A percentile compares a stretch with the other conserved stretches of the same genome.
Evolutionary conservation across 2,329 filamentous ascomycete species (phyloP).

Genomic region (Xylariaceae sp.): DNA sequence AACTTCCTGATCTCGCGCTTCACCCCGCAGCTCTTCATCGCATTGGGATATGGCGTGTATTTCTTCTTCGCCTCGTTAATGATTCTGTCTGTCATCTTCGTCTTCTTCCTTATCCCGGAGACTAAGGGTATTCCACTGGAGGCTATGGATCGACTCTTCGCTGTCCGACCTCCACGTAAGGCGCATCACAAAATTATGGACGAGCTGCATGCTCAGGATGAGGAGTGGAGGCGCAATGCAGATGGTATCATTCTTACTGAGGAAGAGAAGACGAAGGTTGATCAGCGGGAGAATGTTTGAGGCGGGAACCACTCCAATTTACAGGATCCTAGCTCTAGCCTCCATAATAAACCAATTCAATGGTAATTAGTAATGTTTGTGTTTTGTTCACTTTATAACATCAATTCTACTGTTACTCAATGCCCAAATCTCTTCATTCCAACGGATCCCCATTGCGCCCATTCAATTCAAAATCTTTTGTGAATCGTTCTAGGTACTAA

Average conservation of each 20-base stretch:
- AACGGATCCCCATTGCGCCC: no score
- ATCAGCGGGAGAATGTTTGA: slow-evolving; percentile 8
- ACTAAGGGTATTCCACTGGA: slow-evolving; percentile 64
- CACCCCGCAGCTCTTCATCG: slow-evolving; percentile 61
- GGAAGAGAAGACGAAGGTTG: slow-evolving; percentile 10
- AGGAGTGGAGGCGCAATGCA: slow-evolving; percentile 31
- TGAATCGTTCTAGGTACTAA: no score
- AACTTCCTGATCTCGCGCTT: slow-evolving; percentile 68
- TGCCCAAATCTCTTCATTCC: no score
- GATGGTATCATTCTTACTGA: slow-evolving; percentile 17
- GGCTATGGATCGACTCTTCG: slow-evolving; percentile 60
- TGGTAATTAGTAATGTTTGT: not conserved
- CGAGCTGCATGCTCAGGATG: slow-evolving; percentile 36
- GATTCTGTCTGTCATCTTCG: slow-evolving; percentile 53
- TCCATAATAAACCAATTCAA: not conserved
- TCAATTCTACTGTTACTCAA: not conserved
- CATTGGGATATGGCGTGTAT: slow-evolving; percentile 61
- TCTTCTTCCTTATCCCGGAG: slow-evolving; percentile 62
- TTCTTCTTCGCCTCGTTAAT: slow-evolving; percentile 66
- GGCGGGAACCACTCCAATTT: not conserved
- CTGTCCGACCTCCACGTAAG: slow-evolving; percentile 40
- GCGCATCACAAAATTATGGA: slow-evolving; percentile 44
- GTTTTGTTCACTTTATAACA: not conserved
- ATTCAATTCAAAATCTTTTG: no score
- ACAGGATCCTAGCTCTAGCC: no score